These are phyloP conservation scores for Aspergillus fructus DNA, from an alignment of 2,329 filamentous ascomycete genomes.

Conservation along the genomic window DNA sequence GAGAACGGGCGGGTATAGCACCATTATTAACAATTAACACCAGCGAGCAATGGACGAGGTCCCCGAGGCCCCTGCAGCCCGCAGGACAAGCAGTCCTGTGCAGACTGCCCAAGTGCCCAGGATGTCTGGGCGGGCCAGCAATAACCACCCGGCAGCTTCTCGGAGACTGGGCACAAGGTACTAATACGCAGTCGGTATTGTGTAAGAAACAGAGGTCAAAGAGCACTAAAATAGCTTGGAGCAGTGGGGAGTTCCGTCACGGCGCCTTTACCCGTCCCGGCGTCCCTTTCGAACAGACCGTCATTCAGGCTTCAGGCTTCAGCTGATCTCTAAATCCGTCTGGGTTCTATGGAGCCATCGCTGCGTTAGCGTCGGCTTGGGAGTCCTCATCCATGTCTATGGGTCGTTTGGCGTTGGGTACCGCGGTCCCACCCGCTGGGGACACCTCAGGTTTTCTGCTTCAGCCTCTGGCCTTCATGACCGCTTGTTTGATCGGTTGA, in stretches of 20 bases:
- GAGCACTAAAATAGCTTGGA: neutral
- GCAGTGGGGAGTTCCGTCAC: conserved; percentile 23
- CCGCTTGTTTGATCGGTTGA: conserved; percentile 15
- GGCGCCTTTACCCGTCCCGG: conserved; percentile 29
- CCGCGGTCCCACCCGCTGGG: conserved; percentile 18
- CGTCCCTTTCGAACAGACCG: conserved; percentile 18
- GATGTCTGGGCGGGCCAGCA: too few species aligned
- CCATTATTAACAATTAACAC: too few species aligned
- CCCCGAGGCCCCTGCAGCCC: too few species aligned
- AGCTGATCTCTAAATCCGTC: conserved; percentile 27
- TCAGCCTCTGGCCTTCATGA: conserved; percentile 11
- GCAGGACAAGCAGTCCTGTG: too few species aligned
- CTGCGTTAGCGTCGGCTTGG: conserved; percentile 26
- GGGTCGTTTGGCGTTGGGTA: conserved; percentile 31
- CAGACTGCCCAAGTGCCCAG: too few species aligned
- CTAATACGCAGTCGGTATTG: neutral
- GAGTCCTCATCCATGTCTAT: conserved; percentile 37
- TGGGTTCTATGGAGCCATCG: conserved; percentile 22
- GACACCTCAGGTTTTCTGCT: conserved; percentile 18
- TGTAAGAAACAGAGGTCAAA: neutral
- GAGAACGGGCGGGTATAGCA: too few species aligned
- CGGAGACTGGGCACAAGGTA: neutral
- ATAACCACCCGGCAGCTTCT: too few species aligned
- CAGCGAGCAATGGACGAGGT: too few species aligned
- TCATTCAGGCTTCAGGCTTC: conserved; percentile 23